A percentile compares a stretch with the other conserved stretches of the same genome.
phyloP scores from a whole-genome alignment of 352 stramenopile species.

The Phytophthora fragariae region DNA sequence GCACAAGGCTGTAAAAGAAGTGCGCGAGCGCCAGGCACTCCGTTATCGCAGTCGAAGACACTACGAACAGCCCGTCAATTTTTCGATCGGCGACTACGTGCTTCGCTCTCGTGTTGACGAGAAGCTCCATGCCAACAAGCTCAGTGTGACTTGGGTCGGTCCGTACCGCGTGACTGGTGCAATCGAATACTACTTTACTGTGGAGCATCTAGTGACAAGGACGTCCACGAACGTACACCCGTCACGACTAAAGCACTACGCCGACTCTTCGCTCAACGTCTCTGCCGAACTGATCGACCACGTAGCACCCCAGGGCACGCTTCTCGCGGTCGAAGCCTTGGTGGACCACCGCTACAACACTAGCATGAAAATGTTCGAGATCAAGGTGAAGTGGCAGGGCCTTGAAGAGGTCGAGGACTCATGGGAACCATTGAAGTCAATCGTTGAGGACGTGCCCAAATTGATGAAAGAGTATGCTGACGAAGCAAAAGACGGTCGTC shows the following conservation, averaged over 20 bases:
- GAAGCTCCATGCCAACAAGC: slow-evolving; percentile 33
- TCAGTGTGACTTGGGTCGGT: slow-evolving; percentile 41
- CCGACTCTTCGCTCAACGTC: slow-evolving; percentile 1
- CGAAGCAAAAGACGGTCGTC: too few species aligned
- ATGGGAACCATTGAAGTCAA: too few species aligned
- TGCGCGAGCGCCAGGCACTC: slow-evolving; percentile 7
- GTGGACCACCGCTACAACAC: too few species aligned
- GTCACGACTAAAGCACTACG: slow-evolving; percentile 11
- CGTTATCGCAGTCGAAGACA: slow-evolving; percentile 3
- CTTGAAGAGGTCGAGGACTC: too few species aligned
- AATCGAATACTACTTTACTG: slow-evolving; percentile 24
- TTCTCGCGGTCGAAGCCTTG: too few species aligned
- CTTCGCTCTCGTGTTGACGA: background rate
- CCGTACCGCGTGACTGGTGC: slow-evolving; percentile 33
- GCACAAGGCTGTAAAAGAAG: slow-evolving; percentile 21
- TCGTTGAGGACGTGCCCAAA: too few species aligned
- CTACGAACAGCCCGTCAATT: slow-evolving; percentile 15
- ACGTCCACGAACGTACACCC: slow-evolving; percentile 10
- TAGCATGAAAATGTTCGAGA: too few species aligned
- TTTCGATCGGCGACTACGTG: slow-evolving; percentile 39
- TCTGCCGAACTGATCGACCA: slow-evolving; percentile 7
- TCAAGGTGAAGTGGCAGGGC: too few species aligned
- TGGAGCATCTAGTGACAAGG: slow-evolving; percentile 27
- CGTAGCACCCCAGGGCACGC: background rate
- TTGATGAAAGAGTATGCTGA: too few species aligned